These are phyloP conservation scores for Phytopythium sindhum DNA, from an alignment of 352 stramenopile genomes.

Conservation along the genomic window DNA sequence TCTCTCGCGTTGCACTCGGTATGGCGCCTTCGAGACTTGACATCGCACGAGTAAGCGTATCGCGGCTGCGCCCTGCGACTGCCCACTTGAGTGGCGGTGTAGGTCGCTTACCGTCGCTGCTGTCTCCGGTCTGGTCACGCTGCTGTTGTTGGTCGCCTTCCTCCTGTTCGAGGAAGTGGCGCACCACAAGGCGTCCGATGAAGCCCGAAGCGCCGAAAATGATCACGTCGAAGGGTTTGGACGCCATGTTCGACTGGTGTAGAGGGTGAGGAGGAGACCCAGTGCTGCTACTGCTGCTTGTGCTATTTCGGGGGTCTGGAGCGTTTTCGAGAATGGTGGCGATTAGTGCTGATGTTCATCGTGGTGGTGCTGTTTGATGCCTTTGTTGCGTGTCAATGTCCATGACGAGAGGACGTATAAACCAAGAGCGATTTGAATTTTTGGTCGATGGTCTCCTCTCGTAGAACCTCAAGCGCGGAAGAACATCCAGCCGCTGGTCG, in stretches of 20 bases:
- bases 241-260: not conserved
- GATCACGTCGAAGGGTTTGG: constrained; percentile 37
- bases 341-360: no score
- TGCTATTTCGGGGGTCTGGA: no score
- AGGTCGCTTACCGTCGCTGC: not conserved
- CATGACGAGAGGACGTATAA: not conserved
- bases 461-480: not conserved
- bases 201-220: constrained; percentile 87
- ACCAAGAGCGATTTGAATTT: not conserved
- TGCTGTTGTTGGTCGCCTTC: not conserved
- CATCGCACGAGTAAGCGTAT: constrained; percentile 39
- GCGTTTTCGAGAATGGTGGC: no score
- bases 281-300: not conserved
- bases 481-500: no score
- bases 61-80: constrained; percentile 65
- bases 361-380: no score
- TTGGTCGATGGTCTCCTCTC: not conserved
- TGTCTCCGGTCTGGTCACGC: not conserved
- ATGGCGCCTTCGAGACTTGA: not conserved
- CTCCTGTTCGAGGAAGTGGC: constrained; percentile 50
- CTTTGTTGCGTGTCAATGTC: not conserved
- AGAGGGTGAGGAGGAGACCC: not conserved
- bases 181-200: constrained; percentile 60
- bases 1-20: not conserved
- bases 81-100: constrained; percentile 67